Evolutionary conservation across 2,329 filamentous ascomycete genomes (phyloP).

Genomic region (Daldinia eschscholtzii): DNA sequence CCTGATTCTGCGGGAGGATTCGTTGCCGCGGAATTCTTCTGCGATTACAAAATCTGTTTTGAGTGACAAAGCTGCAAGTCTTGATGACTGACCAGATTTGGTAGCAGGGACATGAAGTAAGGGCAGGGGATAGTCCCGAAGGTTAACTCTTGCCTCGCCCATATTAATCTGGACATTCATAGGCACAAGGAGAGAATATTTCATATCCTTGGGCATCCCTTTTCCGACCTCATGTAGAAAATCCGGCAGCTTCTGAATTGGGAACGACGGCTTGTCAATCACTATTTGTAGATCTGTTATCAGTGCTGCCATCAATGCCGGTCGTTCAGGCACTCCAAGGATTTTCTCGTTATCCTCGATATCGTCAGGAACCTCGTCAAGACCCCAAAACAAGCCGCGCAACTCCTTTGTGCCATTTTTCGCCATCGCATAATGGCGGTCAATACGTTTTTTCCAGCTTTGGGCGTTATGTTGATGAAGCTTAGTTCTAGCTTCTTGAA

Average conservation of each 20-base stretch:
- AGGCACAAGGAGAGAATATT: slow-evolving; percentile 89
- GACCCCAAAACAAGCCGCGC: slow-evolving; percentile 83
- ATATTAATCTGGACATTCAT: slow-evolving; percentile 91
- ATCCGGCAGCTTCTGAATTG: slow-evolving; percentile 81
- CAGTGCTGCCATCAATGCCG: slow-evolving; percentile 82
- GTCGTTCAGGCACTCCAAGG: slow-evolving; percentile 85
- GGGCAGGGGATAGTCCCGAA: slow-evolving; percentile 94
- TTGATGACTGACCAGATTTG: slow-evolving; percentile 81
- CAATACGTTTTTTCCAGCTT: slow-evolving; percentile 93
- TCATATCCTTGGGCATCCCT: slow-evolving; percentile 91
- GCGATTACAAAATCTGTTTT: slow-evolving; percentile 94
- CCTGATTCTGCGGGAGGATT: slow-evolving; percentile 83
- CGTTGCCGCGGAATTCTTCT: slow-evolving; percentile 86
- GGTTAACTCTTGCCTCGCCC: slow-evolving; percentile 86
- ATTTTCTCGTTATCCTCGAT: slow-evolving; percentile 86
- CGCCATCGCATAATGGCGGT: slow-evolving; percentile 77
- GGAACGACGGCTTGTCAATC: slow-evolving; percentile 94
- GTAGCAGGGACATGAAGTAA: slow-evolving; percentile 90
- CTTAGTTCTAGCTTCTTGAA: slow-evolving; percentile 80
- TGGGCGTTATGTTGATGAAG: slow-evolving; percentile 86
- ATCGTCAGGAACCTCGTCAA: slow-evolving; percentile 84
- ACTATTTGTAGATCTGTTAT: slow-evolving; percentile 87
- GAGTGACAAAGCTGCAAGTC: slow-evolving; percentile 84
- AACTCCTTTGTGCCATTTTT: slow-evolving; percentile 82
- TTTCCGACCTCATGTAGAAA: slow-evolving; percentile 95